Base-by-base conservation (phyloP, 2,329 filamentous ascomycete species). In the Trichoderma pleuroti region DNA sequence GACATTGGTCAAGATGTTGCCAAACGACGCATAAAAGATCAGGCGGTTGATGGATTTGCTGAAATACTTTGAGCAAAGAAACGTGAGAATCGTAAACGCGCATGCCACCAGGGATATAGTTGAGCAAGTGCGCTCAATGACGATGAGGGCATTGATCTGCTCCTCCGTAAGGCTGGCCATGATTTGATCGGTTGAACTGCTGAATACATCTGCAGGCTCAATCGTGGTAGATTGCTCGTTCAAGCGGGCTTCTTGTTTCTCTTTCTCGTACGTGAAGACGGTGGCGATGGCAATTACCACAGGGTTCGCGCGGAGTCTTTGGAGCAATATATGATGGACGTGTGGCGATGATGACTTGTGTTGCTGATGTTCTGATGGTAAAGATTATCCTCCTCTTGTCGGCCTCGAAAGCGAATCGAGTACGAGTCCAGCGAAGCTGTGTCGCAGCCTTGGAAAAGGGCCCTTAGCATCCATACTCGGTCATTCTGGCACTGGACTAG, bases 31-130 rank as follows among this genome's bases (percentile, higher is more conserved):
- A 78, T 91, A 94, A 79, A 95, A 94, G 16, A 94, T 88, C 0
- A 95, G 85, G 16, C 92, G 86, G 77, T 94, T 95, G 81, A 94
- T 93, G 24, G 92, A 91, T 77, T 93, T 94, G 74, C 91, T 90
- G 77, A 94, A 94, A 6, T 85, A 84, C 10, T 84, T 84, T 32
- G 89, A 91, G 26, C 80, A 78, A 36, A 86, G 80, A 76, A 93
- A 94, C 1, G 91, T 93, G 65, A 83, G 73, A 68, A 93, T 87
- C 75, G 93, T 91, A 78, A 93, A 88, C 24, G 88, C 73, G 63
- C 89, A 90, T 72, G 91, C 91, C 4, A 90, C 61, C 1, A 94
- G 78, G 8, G 69, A 70, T 39, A 70, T 5, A 6, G 63, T 52
- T 36, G 69, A 67, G 28, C 63, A 60, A 18, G 24, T 30, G 8